Evolutionary conservation across 495 filamentous ascomycete species (phyloP).

Genomic region (Aspergillus avenaceus): DNA sequence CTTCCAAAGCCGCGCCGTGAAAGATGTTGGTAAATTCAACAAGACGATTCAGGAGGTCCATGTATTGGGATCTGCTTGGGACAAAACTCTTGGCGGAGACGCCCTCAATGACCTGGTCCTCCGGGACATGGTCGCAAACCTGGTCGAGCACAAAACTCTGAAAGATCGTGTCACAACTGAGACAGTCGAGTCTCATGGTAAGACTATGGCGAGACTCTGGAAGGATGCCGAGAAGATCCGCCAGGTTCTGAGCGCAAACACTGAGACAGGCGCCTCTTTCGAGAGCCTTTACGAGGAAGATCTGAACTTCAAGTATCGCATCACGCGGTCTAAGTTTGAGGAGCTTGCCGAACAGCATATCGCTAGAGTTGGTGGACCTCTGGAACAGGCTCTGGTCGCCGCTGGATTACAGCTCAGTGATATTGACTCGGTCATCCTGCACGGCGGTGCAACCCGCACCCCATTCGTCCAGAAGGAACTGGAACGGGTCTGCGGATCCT

Average conservation of each 20-base stretch:
- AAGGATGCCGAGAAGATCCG: constrained; percentile 86
- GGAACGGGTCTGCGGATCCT: constrained; percentile 65
- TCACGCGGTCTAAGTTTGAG: constrained; percentile 80
- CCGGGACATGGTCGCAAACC: constrained; percentile 77
- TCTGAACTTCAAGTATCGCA: constrained; percentile 87
- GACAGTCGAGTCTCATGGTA: constrained; percentile 69
- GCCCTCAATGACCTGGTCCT: constrained; percentile 82
- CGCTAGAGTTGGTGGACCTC: constrained; percentile 60
- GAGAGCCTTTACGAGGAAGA: constrained; percentile 83
- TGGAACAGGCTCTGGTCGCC: constrained; percentile 68
- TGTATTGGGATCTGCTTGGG: constrained; percentile 83
- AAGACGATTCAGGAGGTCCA: constrained; percentile 94
- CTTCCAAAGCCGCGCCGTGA: constrained; percentile 85
- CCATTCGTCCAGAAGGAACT: constrained; percentile 92
- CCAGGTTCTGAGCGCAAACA: constrained; percentile 91
- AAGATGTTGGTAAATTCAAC: constrained; percentile 89
- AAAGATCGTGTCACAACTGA: constrained; percentile 59
- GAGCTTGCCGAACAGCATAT: constrained; percentile 66
- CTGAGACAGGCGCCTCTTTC: constrained; percentile 72
- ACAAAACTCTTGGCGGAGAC: constrained; percentile 86
- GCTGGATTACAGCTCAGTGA: constrained; percentile 71
- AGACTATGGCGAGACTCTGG: constrained; percentile 80
- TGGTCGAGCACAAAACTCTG: constrained; percentile 65
- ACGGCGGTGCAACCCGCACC: constrained; percentile 85
- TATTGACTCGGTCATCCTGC: constrained; percentile 86